These are phyloP conservation scores for Pseudopithomyces maydicus DNA, from an alignment of 2,329 filamentous ascomycete species.

Conservation along the genomic window DNA sequence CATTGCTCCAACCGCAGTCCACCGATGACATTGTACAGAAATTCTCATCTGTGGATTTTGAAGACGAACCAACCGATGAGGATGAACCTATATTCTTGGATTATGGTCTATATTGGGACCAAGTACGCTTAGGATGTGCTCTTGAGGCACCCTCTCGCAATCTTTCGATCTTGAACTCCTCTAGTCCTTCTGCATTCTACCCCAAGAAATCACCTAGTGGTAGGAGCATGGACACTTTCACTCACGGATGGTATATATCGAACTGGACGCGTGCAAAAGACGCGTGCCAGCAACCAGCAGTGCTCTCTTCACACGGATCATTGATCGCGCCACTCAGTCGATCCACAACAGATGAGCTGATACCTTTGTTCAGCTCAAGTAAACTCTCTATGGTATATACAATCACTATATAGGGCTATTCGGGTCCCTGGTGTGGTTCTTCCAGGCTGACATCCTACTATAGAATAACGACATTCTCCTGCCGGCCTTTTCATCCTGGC, in stretches of 20 bases:
- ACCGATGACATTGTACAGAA: constrained; percentile 25
- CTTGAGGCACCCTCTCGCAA: constrained; percentile 45
- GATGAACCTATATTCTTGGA: constrained; percentile 40
- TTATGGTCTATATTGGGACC: constrained; percentile 48
- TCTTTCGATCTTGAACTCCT: constrained; percentile 41
- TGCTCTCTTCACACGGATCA: constrained; percentile 53
- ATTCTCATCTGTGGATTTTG: constrained; percentile 21
- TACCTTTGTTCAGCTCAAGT: constrained; percentile 57
- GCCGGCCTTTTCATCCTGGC: constrained; percentile 57
- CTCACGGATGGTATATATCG: constrained; percentile 52
- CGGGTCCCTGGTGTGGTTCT: too few relatives aligned
- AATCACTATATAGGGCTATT: neutral
- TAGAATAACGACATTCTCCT: constrained; percentile 58
- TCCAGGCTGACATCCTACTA: neutral
- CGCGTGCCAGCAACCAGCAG: constrained; percentile 51
- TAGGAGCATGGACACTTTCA: constrained; percentile 34
- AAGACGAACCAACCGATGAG: constrained; percentile 27
- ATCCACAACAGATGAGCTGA: constrained; percentile 49
- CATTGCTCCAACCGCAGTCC: constrained; percentile 33
- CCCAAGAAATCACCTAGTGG: constrained; percentile 7
- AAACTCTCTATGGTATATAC: constrained; percentile 49
- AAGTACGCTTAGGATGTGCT: constrained; percentile 49
- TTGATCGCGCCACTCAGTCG: constrained; percentile 56
- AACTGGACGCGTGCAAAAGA: constrained; percentile 55
- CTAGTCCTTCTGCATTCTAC: constrained; percentile 39